Base-by-base conservation (phyloP, 768 basidiomycete genomes). In the Tubosaeta brunneosetosa region DNA sequence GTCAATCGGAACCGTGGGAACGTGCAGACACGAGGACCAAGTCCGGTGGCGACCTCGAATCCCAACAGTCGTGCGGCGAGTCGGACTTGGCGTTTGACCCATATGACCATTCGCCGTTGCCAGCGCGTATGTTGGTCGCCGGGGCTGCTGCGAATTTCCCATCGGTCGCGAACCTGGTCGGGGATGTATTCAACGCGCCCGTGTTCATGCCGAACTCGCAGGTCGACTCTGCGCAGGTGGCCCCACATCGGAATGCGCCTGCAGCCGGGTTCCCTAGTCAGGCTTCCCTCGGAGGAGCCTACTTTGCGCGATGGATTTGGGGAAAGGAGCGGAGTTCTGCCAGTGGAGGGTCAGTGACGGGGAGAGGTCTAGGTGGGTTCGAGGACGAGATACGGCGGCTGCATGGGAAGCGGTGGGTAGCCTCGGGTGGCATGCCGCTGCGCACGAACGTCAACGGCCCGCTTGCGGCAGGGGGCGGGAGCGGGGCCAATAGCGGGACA, bases 141-240 rank as follows among this genome's bases (percentile, higher is more conserved):
- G 91, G 91, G 1, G 86, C 89, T 0, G 88, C 89, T 0, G 85
- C 87, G 2, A 90, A 89, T 67, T 93, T 92, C 70, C 91, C 91
- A 0, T 82, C 84, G 12, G 80, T 92, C 33, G 82, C 89, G 2
- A 88, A 89, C 56, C 73, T 92, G 40, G 81, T 87, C 9, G 86
- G 87, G 7, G 91, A 93, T 58, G 75, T 91, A 14, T 91, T 93
- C 74, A 89, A 92, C 57, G 81, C 89, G 0, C 82, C 86, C 0
- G 86, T 93, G 1, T 84, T 84, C 56, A 81, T 91, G 51, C 85
- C 90, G 0, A 74, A 71, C 34, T 83, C 85, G 1, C 89, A 91
- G 60, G 79, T 91, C 22, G 89, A 91, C 63, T 82, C 83, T 8
- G 89, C 89, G 11, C 86, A 87, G 63, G 68, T 82, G 16, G 77